Conservation (phyloP, 371 early-diverging fungal species). For the Mucor irregularis region DNA sequence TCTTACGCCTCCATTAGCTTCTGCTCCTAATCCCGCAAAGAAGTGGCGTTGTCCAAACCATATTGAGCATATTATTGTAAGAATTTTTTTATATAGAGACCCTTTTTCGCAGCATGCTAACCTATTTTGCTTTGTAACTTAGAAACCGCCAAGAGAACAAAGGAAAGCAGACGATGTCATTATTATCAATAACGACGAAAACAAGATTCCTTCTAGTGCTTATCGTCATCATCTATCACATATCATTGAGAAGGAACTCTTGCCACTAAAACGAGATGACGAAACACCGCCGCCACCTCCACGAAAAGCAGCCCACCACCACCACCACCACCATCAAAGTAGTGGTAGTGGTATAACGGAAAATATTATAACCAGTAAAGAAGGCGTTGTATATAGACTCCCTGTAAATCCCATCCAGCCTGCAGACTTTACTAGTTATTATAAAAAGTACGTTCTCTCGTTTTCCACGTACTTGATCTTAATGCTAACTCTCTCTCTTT, state of each 20-base stretch:
- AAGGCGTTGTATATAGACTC: constrained; percentile 38
- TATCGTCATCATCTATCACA: constrained; percentile 5
- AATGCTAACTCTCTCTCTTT: not conserved
- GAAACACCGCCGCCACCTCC: not conserved
- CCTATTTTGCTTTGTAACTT: not conserved
- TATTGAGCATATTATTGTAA: constrained; percentile 64
- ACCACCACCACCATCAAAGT: too few relatives aligned
- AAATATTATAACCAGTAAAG: constrained; percentile 24
- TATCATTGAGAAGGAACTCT: constrained; percentile 29
- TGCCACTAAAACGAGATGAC: too few relatives aligned
- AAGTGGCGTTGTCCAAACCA: constrained; percentile 93
- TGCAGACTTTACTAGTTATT: constrained; percentile 12
- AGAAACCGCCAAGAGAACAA: constrained; percentile 31
- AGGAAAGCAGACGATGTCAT: constrained; percentile 11
- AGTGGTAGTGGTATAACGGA: too few relatives aligned
- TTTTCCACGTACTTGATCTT: too few relatives aligned
- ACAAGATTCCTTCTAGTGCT: constrained; percentile 2
- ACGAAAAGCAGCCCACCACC: not conserved
- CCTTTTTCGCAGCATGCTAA: too few relatives aligned
- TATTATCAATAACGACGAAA: not conserved
- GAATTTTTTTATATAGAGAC: not conserved
- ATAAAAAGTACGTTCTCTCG: not conserved
- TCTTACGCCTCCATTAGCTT: constrained; percentile 69
- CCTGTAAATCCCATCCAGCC: constrained; percentile 46
- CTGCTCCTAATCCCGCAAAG: constrained; percentile 56